These are phyloP conservation scores for Multifurca ochricompacta DNA, from an alignment of 768 basidiomycete genomes.

Conservation along the genomic window DNA sequence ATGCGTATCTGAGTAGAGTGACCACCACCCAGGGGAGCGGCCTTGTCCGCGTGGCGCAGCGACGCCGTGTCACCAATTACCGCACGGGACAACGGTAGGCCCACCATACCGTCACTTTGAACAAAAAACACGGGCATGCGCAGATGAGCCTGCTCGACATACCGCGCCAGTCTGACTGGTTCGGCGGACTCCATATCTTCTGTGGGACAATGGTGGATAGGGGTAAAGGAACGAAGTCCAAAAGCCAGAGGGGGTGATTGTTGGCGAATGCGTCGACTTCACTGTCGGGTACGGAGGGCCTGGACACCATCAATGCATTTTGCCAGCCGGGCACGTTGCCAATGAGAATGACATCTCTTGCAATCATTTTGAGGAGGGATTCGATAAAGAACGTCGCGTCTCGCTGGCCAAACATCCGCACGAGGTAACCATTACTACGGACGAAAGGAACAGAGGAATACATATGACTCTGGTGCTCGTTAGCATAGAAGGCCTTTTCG, in stretches of 20 bases:
- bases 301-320: slow-evolving; percentile 2
- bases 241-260: slow-evolving; percentile 2
- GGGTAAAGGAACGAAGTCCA: slow-evolving; percentile 4
- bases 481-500: background rate
- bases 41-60: background rate
- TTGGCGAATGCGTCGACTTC: background rate
- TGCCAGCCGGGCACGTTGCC: slow-evolving; percentile 4
- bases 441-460: background rate
- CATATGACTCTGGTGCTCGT: background rate
- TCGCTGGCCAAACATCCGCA: slow-evolving; percentile 11
- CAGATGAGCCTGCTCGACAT: slow-evolving; percentile 13
- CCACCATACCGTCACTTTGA: slow-evolving; percentile 4
- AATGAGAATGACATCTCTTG: background rate
- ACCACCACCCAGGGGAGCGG: slow-evolving; percentile 13
- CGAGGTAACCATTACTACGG: slow-evolving; percentile 1
- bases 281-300: background rate
- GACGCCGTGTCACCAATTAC: background rate
- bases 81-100: slow-evolving; percentile 4
- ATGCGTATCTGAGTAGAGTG: slow-evolving; percentile 17
- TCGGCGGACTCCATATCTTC: slow-evolving; percentile 13
- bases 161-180: slow-evolving; percentile 19
- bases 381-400: slow-evolving; percentile 12
- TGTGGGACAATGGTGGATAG: slow-evolving; percentile 2
- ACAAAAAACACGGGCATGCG: slow-evolving; percentile 17
- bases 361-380: slow-evolving; percentile 9